A percentile compares a stretch with the other conserved stretches of the same genome.
phyloP scores from a whole-genome alignment of 2,329 filamentous ascomycete species.

The Ophiostoma sp. region DNA sequence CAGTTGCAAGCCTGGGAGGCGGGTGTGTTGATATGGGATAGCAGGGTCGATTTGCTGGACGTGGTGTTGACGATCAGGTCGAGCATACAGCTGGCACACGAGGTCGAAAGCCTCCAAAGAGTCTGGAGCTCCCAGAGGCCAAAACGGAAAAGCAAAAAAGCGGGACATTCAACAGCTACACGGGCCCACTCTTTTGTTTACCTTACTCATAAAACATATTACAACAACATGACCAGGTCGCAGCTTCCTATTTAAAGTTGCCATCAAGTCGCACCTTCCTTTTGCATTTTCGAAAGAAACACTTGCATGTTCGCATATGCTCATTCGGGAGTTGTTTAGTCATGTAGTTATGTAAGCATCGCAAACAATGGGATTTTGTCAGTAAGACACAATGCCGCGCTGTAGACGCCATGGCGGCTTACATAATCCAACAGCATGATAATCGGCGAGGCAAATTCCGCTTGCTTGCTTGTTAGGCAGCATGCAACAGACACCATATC shows the following conservation, averaged over 20 bases:
- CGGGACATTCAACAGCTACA: neutral
- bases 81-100: neutral
- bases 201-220: constrained; percentile 4
- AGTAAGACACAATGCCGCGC: too few relatives aligned
- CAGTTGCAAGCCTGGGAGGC: neutral
- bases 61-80: neutral
- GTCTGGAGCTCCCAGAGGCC: constrained; percentile 3
- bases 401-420: neutral
- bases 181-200: neutral
- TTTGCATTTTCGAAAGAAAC: too few relatives aligned
- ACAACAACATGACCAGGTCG: neutral
- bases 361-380: too few relatives aligned
- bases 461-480: neutral
- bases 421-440: neutral
- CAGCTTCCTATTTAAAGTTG: neutral
- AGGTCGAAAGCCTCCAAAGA: constrained; percentile 10
- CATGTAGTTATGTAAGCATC: too few relatives aligned
- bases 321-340: too few relatives aligned
- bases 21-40: neutral
- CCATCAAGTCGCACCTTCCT: neutral
- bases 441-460: neutral
- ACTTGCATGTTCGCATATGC: too few relatives aligned
- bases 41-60: neutral
- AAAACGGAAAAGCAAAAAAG: constrained; percentile 8
- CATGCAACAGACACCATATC: neutral